Conservation (phyloP, 371 early-diverging fungal genomes). For the Gilbertella persicaria region DNA sequence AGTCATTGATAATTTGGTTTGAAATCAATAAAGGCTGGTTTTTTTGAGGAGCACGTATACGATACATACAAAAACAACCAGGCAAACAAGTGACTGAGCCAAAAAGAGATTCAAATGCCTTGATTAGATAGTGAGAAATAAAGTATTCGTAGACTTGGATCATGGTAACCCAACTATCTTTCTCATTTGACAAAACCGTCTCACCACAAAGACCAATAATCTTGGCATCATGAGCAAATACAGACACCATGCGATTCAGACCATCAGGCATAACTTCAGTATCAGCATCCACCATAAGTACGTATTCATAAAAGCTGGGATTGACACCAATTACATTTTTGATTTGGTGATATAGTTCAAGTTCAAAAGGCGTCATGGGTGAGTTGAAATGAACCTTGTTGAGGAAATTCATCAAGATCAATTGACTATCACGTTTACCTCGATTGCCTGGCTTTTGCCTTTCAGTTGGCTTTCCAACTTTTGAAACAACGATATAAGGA, state of each 20-base stretch:
- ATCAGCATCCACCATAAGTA: constrained; percentile 71
- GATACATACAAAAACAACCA: constrained; percentile 93
- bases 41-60: constrained; percentile 79
- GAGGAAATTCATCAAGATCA: constrained; percentile 81
- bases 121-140: constrained; percentile 91
- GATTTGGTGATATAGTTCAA: constrained; percentile 89
- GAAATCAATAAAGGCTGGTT: constrained; percentile 89
- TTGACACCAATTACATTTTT: constrained; percentile 84
- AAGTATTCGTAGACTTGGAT: constrained; percentile 81
- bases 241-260: constrained; percentile 62
- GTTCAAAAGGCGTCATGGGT: constrained; percentile 85
- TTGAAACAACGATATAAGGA: constrained; percentile 83
- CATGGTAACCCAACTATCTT: constrained; percentile 88
- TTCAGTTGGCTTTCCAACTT: constrained; percentile 77
- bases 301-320: constrained; percentile 70
- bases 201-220: constrained; percentile 86
- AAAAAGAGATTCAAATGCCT: constrained; percentile 89
- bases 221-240: constrained; percentile 71
- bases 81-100: constrained; percentile 90
- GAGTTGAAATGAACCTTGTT: constrained; percentile 73
- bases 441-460: constrained; percentile 81
- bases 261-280: constrained; percentile 68
- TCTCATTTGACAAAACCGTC: constrained; percentile 82
- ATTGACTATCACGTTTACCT: constrained; percentile 86
- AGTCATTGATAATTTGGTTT: constrained; percentile 91